phyloP scores from a whole-genome alignment of 2,329 filamentous ascomycete species.

The Phyllosticta citriasiana region DNA sequence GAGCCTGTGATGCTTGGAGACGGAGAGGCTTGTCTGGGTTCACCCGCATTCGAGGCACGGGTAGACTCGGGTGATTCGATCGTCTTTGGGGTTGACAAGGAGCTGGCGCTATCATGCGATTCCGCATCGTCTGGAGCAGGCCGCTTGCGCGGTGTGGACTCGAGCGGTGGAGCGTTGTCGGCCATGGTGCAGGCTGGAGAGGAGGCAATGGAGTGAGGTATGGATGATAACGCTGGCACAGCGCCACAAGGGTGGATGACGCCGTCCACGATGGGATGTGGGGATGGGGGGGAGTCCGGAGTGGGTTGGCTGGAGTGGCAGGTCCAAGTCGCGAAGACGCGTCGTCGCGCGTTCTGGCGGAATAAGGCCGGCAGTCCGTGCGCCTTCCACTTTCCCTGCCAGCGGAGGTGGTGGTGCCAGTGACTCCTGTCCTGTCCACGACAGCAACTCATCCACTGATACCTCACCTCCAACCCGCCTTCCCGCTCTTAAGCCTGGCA shows the following conservation, averaged over 20 bases:
- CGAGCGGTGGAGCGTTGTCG: constrained; percentile 12
- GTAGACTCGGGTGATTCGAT: constrained; percentile 22
- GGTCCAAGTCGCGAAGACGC: background rate
- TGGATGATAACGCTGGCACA: background rate
- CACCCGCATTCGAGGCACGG: background rate
- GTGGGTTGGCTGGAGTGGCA: background rate
- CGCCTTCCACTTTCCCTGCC: background rate
- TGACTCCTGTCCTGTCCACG: background rate
- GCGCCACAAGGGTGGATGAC: background rate
- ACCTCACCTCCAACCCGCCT: background rate
- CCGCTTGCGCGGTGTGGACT: constrained; percentile 22
- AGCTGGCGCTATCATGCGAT: constrained; percentile 17
- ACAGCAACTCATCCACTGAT: background rate
- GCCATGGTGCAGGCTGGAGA: constrained; percentile 19
- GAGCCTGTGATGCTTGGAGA: constrained; percentile 14
- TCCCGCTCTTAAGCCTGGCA: background rate
- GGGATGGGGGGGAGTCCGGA: background rate
- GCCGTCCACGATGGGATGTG: background rate
- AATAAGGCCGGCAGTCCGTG: background rate
- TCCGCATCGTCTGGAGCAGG: constrained; percentile 22
- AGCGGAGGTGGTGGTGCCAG: background rate
- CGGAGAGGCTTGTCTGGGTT: constrained; percentile 11
- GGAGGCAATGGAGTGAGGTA: background rate
- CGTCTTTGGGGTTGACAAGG: constrained; percentile 20
- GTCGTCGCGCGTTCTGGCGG: background rate